Conservation (phyloP, 1,284 basidiomycete species). For the Neonothopanus nambi region DNA sequence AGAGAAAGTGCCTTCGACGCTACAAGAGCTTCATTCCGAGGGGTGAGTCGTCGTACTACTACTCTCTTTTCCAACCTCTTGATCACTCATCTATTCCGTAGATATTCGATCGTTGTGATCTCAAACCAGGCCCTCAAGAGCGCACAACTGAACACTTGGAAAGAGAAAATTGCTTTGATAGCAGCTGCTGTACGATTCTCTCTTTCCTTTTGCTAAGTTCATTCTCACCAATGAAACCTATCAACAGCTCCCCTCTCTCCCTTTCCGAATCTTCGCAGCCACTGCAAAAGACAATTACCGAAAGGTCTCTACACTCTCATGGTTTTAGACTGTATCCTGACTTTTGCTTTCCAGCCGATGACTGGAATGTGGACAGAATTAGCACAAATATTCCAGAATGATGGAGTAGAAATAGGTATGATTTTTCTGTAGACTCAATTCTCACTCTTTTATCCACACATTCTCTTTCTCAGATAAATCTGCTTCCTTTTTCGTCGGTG, state of each 20-base stretch:
- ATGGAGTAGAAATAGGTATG: conserved; percentile 68
- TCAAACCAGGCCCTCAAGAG: conserved; percentile 78
- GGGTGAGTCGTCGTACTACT: conserved; percentile 48
- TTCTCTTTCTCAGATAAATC: conserved; percentile 56
- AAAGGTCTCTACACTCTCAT: conserved; percentile 41
- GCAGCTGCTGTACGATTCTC: conserved; percentile 5
- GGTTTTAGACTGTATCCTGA: not conserved
- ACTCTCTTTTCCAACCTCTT: not conserved
- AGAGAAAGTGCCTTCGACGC: conserved; percentile 58
- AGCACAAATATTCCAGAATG: conserved; percentile 56
- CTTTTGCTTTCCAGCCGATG: conserved; percentile 50
- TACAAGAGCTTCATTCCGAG: conserved; percentile 58
- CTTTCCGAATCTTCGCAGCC: conserved; percentile 82
- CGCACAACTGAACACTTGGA: conserved; percentile 48
- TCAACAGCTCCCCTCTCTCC: conserved; percentile 65
- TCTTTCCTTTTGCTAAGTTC: not conserved
- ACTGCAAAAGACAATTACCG: conserved; percentile 73
- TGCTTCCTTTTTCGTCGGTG: conserved; percentile 81
- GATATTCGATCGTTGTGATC: conserved; percentile 76
- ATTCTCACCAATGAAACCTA: not conserved
- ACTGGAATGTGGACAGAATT: conserved; percentile 85
- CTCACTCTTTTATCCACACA: not conserved
- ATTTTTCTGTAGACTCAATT: not conserved
- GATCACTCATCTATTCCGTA: conserved; percentile 29
- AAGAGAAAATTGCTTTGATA: conserved; percentile 10